Evolutionary conservation across 2,329 filamentous ascomycete genomes (phyloP), one percentile per base, ranked within the genome.

Genomic region (Arachnomyces sp.): DNA sequence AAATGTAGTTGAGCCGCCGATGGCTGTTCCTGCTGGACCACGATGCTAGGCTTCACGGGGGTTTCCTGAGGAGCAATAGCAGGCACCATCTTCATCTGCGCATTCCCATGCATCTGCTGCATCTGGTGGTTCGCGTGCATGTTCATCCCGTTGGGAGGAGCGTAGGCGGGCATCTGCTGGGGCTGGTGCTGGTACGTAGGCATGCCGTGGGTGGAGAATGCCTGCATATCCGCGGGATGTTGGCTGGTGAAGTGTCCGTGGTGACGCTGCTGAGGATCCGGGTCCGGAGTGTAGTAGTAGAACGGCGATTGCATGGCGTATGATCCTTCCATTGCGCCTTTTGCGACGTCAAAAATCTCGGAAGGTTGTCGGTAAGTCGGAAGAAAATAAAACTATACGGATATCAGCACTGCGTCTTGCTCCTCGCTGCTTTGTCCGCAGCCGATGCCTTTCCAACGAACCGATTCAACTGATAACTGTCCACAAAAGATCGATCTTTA

Each of bases 201-300:
- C 36, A 54, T 36, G 18, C 9, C 35, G 18, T 5, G 5, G 21
- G 5, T 25, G 21, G 5, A 9, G 55, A 67, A 61, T 68, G 74
- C 48, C 38, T 64, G 58, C 49, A 65, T 51, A 43, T 75, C 73
- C 32, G 68, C 66, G 45, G 75, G 78, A 59, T 78, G 75, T 46
- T 78, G 75, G 49, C 80, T 77, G 21, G 21, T 25, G 71, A 87
- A 89, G 66, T 86, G 81, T 40, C 79, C 79, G 66, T 89, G 82
- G 59, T 84, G 83, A 56, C 81, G 75, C 56, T 75, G 75, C 60
- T 88, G 83, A 47, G 78, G 72, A 62, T 78, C 80, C 49, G 82
- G 74, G 53, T 92, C 85, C 50, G 84, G 80, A 56, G 79, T 82
- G 72, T 90, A 94, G 74, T 89, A 92, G 75, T 85, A 89, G 73